These are phyloP conservation scores for Pleurotus cornucopiae DNA, from an alignment of 768 basidiomycete species.

Conservation along the genomic window DNA sequence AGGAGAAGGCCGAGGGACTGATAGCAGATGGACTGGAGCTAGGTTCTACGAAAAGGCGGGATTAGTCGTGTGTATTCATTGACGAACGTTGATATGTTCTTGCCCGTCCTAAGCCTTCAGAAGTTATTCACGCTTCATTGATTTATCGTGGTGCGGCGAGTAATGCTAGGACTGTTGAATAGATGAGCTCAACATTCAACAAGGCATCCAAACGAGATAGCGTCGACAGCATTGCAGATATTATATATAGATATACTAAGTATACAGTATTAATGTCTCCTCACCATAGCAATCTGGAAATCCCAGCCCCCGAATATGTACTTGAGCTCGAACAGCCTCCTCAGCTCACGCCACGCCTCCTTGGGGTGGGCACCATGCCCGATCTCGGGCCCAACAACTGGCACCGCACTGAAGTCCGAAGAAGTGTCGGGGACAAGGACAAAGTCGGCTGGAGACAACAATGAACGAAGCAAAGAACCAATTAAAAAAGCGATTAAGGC, in stretches of 20 bases:
- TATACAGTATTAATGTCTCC: constrained; percentile 47
- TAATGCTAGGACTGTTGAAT: too few relatives aligned
- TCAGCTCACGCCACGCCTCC: constrained; percentile 76
- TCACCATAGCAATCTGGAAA: constrained; percentile 80
- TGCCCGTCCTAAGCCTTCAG: neutral
- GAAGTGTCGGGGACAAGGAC: constrained; percentile 67
- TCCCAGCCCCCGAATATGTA: constrained; percentile 84
- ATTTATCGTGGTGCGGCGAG: neutral
- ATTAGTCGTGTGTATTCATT: constrained; percentile 19
- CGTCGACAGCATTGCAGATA: neutral
- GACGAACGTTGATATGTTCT: too few relatives aligned
- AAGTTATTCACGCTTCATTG: neutral
- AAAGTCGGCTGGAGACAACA: constrained; percentile 89
- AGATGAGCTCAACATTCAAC: neutral
- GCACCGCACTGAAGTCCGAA: constrained; percentile 37
- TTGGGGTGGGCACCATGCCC: neutral
- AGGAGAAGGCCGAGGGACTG: constrained; percentile 53
- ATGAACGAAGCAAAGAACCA: constrained; percentile 83
- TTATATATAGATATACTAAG: neutral
- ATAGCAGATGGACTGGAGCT: constrained; percentile 57
- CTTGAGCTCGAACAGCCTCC: constrained; percentile 76
- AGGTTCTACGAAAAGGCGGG: constrained; percentile 38
- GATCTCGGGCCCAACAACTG: constrained; percentile 34
- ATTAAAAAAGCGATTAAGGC: constrained; percentile 88
- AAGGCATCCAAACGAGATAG: neutral